A percentile compares a stretch with the other conserved stretches of the same genome.
phyloP scores from a whole-genome alignment of 495 filamentous ascomycete genomes.

The Penicillium longicatenatum region DNA sequence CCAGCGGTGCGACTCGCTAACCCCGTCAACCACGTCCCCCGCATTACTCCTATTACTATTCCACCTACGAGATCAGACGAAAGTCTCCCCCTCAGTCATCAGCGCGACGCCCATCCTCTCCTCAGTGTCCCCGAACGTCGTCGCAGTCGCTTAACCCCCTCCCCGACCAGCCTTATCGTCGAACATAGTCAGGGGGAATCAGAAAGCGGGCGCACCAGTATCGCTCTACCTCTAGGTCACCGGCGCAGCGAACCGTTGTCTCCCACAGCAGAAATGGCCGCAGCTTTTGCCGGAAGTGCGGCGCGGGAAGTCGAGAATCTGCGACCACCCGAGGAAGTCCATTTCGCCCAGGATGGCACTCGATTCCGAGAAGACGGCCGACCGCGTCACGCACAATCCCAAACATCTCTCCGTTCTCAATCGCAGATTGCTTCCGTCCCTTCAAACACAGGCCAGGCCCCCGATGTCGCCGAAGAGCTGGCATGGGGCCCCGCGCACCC shows the following conservation, averaged over 20 bases:
- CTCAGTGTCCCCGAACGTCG: constrained; percentile 69
- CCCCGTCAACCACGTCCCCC: constrained; percentile 53
- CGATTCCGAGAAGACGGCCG: constrained; percentile 26
- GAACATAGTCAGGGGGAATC: constrained; percentile 59
- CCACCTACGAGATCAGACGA: constrained; percentile 40
- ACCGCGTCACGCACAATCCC: constrained; percentile 41
- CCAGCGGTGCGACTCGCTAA: constrained; percentile 47
- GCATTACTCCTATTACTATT: constrained; percentile 43
- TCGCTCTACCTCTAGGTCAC: constrained; percentile 64
- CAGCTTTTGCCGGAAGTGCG: constrained; percentile 41
- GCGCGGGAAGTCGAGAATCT: constrained; percentile 32
- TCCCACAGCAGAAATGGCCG: constrained; percentile 48
- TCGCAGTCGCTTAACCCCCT: constrained; percentile 54
- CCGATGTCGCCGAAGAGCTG: constrained; percentile 50
- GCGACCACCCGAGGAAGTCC: constrained; percentile 36
- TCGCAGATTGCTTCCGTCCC: constrained; percentile 44
- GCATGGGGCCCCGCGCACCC: constrained; percentile 87
- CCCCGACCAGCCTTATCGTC: constrained; percentile 63
- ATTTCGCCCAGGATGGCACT: constrained; percentile 31
- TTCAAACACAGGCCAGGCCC: constrained; percentile 47
- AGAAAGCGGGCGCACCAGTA: constrained; percentile 63
- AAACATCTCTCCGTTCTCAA: constrained; percentile 45
- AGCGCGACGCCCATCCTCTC: constrained; percentile 65
- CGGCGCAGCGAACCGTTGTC: constrained; percentile 39
- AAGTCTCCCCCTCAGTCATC: constrained; percentile 37